These are phyloP conservation scores for Hymenotorrendiella dingleyae DNA, from an alignment of 2,329 filamentous ascomycete species.

Conservation along the genomic window DNA sequence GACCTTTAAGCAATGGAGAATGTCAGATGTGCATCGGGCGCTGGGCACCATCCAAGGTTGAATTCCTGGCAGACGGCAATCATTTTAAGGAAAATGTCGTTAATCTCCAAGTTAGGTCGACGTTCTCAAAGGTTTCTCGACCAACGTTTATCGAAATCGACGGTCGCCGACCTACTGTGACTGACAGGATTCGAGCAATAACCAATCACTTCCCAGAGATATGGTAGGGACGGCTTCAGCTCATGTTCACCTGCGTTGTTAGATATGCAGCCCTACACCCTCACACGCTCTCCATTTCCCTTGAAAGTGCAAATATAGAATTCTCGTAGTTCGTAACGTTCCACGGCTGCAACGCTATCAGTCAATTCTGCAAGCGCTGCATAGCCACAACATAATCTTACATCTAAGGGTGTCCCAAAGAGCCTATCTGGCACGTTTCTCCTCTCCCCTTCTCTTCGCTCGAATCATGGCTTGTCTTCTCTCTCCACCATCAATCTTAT, in stretches of 20 bases:
- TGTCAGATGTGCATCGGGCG: background rate
- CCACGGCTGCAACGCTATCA: background rate
- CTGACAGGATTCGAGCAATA: background rate
- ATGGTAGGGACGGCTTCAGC: background rate
- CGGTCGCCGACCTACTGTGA: background rate
- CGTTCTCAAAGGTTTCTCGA: background rate
- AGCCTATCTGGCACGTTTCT: conserved; percentile 40
- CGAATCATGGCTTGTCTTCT: conserved; percentile 78
- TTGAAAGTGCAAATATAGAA: background rate
- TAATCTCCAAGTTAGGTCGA: background rate
- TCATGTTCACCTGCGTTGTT: background rate
- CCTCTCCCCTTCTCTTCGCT: conserved; percentile 78
- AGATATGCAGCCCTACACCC: background rate
- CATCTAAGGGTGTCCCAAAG: conserved; percentile 15
- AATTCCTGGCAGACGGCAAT: background rate
- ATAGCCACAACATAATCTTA: conserved; percentile 25
- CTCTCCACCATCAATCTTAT: conserved; percentile 96
- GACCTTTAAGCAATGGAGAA: background rate
- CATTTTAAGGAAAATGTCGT: background rate
- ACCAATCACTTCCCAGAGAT: background rate
- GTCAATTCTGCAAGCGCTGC: conserved; percentile 8
- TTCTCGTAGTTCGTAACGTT: background rate
- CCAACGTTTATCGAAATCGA: background rate
- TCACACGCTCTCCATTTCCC: background rate
- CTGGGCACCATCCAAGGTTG: background rate